Evolutionary conservation across 225 moss, liverwort and hornwort genomes (phyloP), one percentile per base, ranked within the genome.

Genomic region (Marchantia polymorpha): DNA sequence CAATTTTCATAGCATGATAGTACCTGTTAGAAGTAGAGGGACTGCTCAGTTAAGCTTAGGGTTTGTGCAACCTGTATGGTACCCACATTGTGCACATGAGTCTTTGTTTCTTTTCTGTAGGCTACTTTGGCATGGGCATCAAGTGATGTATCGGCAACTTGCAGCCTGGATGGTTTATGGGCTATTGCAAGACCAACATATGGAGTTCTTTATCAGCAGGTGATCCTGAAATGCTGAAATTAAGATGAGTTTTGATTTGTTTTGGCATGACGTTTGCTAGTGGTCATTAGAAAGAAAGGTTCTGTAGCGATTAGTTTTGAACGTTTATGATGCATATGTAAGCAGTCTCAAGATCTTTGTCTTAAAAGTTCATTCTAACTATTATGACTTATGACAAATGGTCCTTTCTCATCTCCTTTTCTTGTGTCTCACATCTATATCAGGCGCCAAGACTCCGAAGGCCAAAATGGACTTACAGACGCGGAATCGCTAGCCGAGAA

Each of bases 161-260:
- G 87, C 92, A 81, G 88, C 93, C 66, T 99, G 97, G 97, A 99
- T 99, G 97, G 94, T 99, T 1, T 99, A 99, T 83, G 97, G 97
- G 14, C 88, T 94, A 67, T 86, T 99, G 22, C 97, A 99, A 88
- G 97, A 99, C 84, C 97, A 89, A 61, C 93, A 99, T 75, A 83
- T 87, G 69, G 97, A 99, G 82, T 99, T 99, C 79, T 99, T 94
- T 84, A 93, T 94, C 85, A 86, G 89, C 85, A 91, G 96, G 96
- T 96, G 79, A 22, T 55, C 82, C 64, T 76, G 61, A 20, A 60
- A 61, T 23, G 8, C 22, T 61, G 15, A 19, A 9, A 61, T 61
- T 61, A 22, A 22, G 61, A 22, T n/a, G 23, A 61, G n/a, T 3
- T 22, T 61, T 22, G 61, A 61, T 23, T 39, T 61, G n/a, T 8